Evolutionary conservation across 192 early-diverging fungal genomes (phyloP), one percentile per base, ranked within the genome.

Genomic region (Coemansia erecta): DNA sequence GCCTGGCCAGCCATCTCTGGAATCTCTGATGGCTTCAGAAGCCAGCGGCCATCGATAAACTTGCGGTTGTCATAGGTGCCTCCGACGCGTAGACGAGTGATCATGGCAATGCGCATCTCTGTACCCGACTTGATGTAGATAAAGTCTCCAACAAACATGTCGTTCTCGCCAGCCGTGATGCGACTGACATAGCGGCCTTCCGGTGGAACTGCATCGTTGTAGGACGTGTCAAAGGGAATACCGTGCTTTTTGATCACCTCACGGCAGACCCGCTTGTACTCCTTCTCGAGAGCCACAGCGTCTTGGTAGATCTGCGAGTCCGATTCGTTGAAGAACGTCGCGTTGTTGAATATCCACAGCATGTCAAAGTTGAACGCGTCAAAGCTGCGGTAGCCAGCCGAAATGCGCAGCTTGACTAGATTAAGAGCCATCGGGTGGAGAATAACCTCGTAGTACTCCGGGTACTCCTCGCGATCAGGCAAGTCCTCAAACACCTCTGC

Each of bases 391-490:
- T 96, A 96, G 42, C 80, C 83, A 18, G 51, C 63, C 11, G 83
- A 72, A 31, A 93, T 87, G 53, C 85, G 83, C 15, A 72, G 69
- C 81, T 91, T 72, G 54, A 83, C 60, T 47, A 67, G 41, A 35
- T 63, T 64, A 49, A 72, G 63, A 5, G 90, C 87, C 58, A 93
- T 90, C 4, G 95, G 95, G 4, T 89, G 80, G 22, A 82, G 67
- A 62, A 95, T 96, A 17, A 92, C 72, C 24, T 85, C 81, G 66
- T 92, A 96, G 68, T 96, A 98, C 56, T 98, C 94, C 1, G 94
- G 93, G 63, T 94, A 98, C 45, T 89, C 84, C 14, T 83, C 80
- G 55, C 82, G 75, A 19, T 82, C 78, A 0, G 93, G 93, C 8
- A 94, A 73, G 14, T 90, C 83, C 42, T 89, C 73, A 68, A 95